Evolutionary conservation across 2,329 filamentous ascomycete genomes (phyloP), one percentile per base, ranked within the genome.

Genomic region (Microdochium bolleyi): DNA sequence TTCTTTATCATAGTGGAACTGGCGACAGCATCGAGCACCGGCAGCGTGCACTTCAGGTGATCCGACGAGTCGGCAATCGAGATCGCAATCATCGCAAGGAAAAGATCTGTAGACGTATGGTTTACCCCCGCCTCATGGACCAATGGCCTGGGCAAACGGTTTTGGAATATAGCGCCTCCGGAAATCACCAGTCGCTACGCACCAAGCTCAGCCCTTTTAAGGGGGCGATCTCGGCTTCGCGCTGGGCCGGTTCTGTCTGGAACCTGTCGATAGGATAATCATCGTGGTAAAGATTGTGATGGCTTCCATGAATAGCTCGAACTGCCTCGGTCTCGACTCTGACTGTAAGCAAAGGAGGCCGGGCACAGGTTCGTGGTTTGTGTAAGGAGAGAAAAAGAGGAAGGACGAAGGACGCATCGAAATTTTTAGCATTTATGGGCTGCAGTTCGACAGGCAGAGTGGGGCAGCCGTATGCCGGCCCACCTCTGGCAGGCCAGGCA

Each of bases 211-310:
- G 74, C 77, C 79, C 77, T 72, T 74, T 30, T 30, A 11, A 30
- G 62, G 74, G 69, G 72, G 80, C 84, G 84, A 88, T 77, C 82
- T 81, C 79, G 80, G 82, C 79, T 77, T 73, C 74, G 71, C 72
- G 71, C 73, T 70, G 76, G 51, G 25, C 24, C 76, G 73, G 71
- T 74, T 94, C 81, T 65, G 71, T 96, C 86, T 95, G 71, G 89
- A 86, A 94, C 85, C 88, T 94, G 91, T 95, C 89, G 88, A 91
- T 89, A 84, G 87, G 88, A 89, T 87, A 84, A 80, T 88, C 86
- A 91, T 83, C 88, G 90, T 84, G 61, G 72, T 65, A 67, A 71
- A 69, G 70, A 5, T 30, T 30, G 72, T n/a, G 81, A 84, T 89
- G 87, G 84, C 85, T 91, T 88, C 88, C 85, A 89, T 70, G 67